Conservation (phyloP, 2,329 filamentous ascomycete species). For the Tympanopsis confertula region DNA sequence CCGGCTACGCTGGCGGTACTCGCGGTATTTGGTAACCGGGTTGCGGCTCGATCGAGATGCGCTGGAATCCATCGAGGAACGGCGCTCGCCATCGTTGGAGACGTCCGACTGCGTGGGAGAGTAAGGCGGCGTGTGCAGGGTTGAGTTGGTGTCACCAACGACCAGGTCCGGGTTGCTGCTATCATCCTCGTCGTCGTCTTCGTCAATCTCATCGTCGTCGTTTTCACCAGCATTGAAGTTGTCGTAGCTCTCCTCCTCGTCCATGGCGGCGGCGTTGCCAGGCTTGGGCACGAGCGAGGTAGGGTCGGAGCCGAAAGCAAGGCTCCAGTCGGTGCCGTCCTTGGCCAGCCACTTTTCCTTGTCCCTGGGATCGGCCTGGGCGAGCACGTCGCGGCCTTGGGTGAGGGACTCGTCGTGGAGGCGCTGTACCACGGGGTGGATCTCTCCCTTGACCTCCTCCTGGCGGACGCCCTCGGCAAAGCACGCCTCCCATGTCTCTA, state of each 20-base stretch:
- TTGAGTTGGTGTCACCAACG: neutral
- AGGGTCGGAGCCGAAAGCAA: constrained; percentile 73
- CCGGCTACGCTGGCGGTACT: constrained; percentile 56
- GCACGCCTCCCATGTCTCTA: constrained; percentile 89
- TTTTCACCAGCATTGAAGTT: constrained; percentile 27
- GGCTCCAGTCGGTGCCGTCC: constrained; percentile 75
- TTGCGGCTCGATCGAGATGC: constrained; percentile 29
- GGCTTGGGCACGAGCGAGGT: constrained; percentile 33
- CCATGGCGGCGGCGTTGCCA: constrained; percentile 24
- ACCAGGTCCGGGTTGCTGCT: neutral
- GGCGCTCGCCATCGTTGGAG: constrained; percentile 5
- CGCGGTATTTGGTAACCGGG: constrained; percentile 44
- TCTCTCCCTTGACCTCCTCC: constrained; percentile 58
- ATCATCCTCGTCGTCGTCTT: constrained; percentile 2
- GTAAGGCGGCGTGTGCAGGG: neutral
- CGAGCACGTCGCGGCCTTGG: constrained; percentile 70
- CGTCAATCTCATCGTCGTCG: constrained; percentile 11
- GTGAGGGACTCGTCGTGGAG: constrained; percentile 74
- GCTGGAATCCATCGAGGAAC: constrained; percentile 16
- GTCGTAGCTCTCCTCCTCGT: constrained; percentile 9
- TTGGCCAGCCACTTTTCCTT: constrained; percentile 68
- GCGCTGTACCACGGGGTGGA: constrained; percentile 61
- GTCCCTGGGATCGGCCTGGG: constrained; percentile 59
- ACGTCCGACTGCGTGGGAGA: constrained; percentile 6
- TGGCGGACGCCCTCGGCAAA: constrained; percentile 73